phyloP scores from a whole-genome alignment of 208 protist species.

The Trypanosomatidae sp. region DNA sequence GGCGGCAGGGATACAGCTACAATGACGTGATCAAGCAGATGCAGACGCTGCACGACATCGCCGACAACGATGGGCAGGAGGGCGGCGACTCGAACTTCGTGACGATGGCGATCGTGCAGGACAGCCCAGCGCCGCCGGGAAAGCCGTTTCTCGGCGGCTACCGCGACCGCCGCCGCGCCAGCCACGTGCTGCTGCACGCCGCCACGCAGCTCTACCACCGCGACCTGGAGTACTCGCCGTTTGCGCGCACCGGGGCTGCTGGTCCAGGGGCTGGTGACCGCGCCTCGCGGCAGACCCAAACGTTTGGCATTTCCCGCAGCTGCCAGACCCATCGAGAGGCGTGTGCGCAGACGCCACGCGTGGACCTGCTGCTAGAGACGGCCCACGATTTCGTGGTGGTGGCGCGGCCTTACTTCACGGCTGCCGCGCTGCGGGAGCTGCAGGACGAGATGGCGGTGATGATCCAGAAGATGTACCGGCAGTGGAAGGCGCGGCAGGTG shows the following conservation, averaged over 20 bases:
- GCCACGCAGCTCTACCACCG: constrained; percentile 86
- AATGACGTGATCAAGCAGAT: constrained; percentile 61
- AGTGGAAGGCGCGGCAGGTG: constrained; percentile 91
- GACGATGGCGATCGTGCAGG: constrained; percentile 41
- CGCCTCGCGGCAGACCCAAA: constrained; percentile 93
- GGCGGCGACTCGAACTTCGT: constrained; percentile 21
- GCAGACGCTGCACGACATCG: constrained; percentile 16
- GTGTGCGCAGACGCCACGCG: constrained; percentile 89
- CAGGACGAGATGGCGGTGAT: constrained; percentile 77
- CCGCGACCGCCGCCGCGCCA: constrained; percentile 62
- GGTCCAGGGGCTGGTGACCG: constrained; percentile 19
- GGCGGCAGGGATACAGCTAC: constrained; percentile 56
- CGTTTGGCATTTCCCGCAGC: constrained; percentile 81
- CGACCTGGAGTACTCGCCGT: constrained; percentile 65
- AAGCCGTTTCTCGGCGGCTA: constrained; percentile 95
- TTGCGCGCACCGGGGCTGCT: constrained; percentile 23
- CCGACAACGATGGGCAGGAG: no score
- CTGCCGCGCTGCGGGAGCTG: constrained; percentile 60
- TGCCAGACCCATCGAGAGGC: constrained; percentile 91
- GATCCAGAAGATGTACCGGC: constrained; percentile 92
- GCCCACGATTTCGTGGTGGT: constrained; percentile 65
- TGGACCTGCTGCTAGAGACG: constrained; percentile 64
- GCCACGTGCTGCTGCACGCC: constrained; percentile 87
- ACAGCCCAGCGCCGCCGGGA: constrained; percentile 3
- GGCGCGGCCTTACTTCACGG: constrained; percentile 88